Base-by-base conservation (phyloP, 148 eudicot species). In the Camellia japonica region DNA sequence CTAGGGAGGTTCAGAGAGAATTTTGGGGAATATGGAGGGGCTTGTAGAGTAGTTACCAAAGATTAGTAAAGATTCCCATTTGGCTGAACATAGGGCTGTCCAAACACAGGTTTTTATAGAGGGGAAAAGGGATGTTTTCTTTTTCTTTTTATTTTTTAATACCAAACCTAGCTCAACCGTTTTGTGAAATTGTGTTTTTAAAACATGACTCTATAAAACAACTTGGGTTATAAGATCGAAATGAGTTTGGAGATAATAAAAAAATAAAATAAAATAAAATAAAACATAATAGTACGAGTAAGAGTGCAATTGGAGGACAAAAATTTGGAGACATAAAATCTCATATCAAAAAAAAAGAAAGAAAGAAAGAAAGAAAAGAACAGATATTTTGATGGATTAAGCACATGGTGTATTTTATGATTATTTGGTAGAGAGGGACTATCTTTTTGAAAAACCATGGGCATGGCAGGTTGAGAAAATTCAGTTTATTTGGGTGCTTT, bases 61-160 rank as follows among this genome's bases (percentile, higher is more conserved):
- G 19, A 6, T 20, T 16, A 5, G 20, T 13, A 70, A 76, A 62
- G 59, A 63, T 63, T 62, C 62, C 61, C 72, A 52, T 16, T 5
- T 49, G 71, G 46, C 58, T 64, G 60, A 63, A 47, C 46, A 9
- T 7, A 66, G 72, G 19, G 64, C 13, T 13, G 6, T 20, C 49
- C 19, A 51, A 66, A 38, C 30, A 52, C 3, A 66, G 44, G 72
- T 30, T 77, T 77, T 51, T 77, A 51, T 77, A 77, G 71, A n/a
- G 72, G 71, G 3, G 62, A 41, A 15, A 18, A 30, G 15, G 23
- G n/a, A 16, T 54, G 11, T 30, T 30, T 30, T 30, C 38, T 30
- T 30, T 30, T 30, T 30, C 38, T 30, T 30, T 30, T 30, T 30
- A 1, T 30, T 30, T 30, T 30, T 30, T 30, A 30, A 30, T 30